Evolutionary conservation across 148 eudicot genomes (phyloP), one percentile per base, ranked within the genome.

Genomic region (Talinum fruticosum): DNA sequence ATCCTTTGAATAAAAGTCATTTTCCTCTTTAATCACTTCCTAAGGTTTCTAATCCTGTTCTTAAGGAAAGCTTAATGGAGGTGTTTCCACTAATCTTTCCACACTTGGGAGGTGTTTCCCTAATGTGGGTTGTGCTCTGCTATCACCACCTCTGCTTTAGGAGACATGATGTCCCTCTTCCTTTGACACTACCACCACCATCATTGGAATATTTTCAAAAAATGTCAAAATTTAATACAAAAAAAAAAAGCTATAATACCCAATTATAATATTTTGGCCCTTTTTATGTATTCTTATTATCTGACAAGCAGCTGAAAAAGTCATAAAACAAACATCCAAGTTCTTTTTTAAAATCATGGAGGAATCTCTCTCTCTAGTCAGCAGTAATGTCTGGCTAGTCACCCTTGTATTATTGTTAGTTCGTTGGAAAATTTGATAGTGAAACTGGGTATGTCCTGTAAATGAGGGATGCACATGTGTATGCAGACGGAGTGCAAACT

Each of bases 141-240:
- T 84, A 80, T 75, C 72, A 81, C n/a, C 77, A 70, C 64, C 75
- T 66, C 66, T 80, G 71, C 93, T 92, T 92, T 90, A 82, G 62
- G 83, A 75, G 85, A 89, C 97, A 90, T 74, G 71, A 71, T 88
- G 90, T 71, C 81, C 90, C 89, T 81, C 72, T 66, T 59, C 76
- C 32, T 82, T 79, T 82, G 78, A 86, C 83, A 84, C 66, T 10
- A 62, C 85, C 87, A 86, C 86, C 81, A 86, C 85, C 88, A 79
- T 88, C 72, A 73, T 76, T 75, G 49, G 13, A 41, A 26, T 57
- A 73, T 41, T 23, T 67, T 34, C 16, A 21, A 23, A 16, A 26
- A 47, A 33, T 24, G 10, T 8, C 2, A 29, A 36, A 36, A 18
- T 0, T 68, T 18, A 35, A 35, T 59, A 1, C 8, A 62, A 45